phyloP scores from a whole-genome alignment of 805 yeast genomes.

The Teunomyces atbi region DNA sequence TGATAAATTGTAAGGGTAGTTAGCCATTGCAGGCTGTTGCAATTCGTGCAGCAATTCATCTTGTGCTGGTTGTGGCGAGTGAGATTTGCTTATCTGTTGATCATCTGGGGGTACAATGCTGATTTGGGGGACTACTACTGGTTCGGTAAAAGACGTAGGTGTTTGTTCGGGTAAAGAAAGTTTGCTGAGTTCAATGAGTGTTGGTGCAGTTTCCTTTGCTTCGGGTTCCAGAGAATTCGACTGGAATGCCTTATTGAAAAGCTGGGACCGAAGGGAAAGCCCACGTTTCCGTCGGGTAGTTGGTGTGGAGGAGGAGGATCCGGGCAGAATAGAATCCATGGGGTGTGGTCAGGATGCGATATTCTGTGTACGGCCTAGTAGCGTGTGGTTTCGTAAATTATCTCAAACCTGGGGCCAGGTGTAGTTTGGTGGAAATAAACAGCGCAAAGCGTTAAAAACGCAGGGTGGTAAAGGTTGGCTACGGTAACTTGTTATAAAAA shows the following conservation, averaged over 20 bases:
- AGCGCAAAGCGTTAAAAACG: not conserved
- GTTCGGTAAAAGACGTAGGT: not conserved
- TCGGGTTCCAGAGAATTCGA: slow-evolving; percentile 22
- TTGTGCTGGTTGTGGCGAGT: not conserved
- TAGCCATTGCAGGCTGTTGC: slow-evolving; percentile 10
- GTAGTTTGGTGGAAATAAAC: not conserved
- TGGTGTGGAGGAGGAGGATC: slow-evolving; percentile 11
- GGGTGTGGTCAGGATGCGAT: not conserved
- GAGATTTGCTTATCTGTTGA: not conserved
- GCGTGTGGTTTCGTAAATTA: too few relatives aligned
- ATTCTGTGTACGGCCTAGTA: not conserved
- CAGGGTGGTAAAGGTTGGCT: not conserved
- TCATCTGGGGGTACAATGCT: slow-evolving; percentile 17
- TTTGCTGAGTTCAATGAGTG: slow-evolving; percentile 1
- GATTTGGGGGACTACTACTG: slow-evolving; percentile 19
- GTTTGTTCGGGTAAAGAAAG: not conserved
- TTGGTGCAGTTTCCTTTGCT: slow-evolving; percentile 13
- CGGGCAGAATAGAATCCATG: slow-evolving; percentile 2
- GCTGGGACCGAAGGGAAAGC: slow-evolving; percentile 63
- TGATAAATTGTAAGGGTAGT: not conserved
- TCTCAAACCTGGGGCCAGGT: too few relatives aligned
- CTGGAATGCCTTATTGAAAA: slow-evolving; percentile 47
- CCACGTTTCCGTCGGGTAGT: slow-evolving; percentile 53
- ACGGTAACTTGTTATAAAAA: not conserved
- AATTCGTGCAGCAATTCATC: not conserved